These are phyloP conservation scores for Chlorokybus atmophyticus DNA, from an alignment of 139 green algal species.

Conservation along the genomic window DNA sequence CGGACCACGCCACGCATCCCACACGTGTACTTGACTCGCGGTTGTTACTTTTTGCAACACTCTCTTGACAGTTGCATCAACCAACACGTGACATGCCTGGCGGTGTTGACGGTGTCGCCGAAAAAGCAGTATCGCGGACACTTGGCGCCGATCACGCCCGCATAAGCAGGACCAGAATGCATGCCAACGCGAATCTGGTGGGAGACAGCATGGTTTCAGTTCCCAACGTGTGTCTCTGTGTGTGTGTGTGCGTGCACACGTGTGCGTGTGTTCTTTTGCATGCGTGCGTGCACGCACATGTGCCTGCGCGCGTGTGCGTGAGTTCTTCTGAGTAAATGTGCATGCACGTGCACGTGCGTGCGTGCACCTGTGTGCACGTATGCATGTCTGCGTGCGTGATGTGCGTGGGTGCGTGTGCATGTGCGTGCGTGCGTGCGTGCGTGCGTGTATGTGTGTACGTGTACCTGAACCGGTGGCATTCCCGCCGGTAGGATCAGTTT, in stretches of 20 bases:
- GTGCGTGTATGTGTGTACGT: not conserved
- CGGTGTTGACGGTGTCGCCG: conserved; percentile 21
- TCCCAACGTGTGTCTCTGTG: not conserved
- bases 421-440: not conserved
- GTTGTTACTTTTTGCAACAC: too few species aligned
- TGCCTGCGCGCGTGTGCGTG: not conserved
- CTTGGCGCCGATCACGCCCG: conserved; percentile 2
- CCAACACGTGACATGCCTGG: conserved; percentile 8
- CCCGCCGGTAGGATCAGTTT: not conserved
- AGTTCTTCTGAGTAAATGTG: too few species aligned
- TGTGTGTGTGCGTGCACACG: not conserved
- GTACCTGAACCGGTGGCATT: not conserved
- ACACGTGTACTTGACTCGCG: too few species aligned
- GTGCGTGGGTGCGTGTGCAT: too few species aligned
- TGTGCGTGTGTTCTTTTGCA: not conserved
- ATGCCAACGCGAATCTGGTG: conserved; percentile 8
- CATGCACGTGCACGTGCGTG: too few species aligned
- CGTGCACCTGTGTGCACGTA: not conserved
- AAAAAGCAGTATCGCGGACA: conserved; percentile 16
- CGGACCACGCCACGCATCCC: not conserved
- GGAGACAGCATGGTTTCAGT: too few species aligned
- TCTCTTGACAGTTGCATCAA: not conserved
- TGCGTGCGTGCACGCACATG: not conserved
- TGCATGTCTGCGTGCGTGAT: too few species aligned
- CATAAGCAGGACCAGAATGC: conserved; percentile 7